Conservation (phyloP, 345 rosid genomes). For the Aethionema arabicum region DNA sequence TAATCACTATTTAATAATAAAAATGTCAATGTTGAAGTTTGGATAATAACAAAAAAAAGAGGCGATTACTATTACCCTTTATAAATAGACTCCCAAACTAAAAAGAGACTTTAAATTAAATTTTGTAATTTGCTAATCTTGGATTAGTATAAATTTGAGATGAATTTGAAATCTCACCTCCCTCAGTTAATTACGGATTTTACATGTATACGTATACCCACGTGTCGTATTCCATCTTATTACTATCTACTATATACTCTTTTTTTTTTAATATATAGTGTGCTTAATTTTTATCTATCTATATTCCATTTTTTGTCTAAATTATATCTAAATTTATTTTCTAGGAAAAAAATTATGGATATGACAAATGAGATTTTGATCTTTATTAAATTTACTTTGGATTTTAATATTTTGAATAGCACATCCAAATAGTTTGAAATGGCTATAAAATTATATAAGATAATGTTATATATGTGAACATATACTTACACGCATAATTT, state of each 20-base stretch:
- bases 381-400: too few species aligned
- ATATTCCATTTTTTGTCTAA: background rate
- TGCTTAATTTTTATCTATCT: background rate
- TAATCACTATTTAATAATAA: background rate
- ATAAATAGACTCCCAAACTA: constrained; percentile 15
- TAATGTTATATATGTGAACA: too few species aligned
- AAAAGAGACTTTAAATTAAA: constrained; percentile 14
- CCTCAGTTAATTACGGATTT: constrained; percentile 36
- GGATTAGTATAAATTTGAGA: constrained; percentile 26
- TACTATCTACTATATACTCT: constrained; percentile 2
- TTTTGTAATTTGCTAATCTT: constrained; percentile 34
- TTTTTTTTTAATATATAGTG: background rate
- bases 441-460: too few species aligned
- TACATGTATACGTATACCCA: constrained; percentile 35
- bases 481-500: too few species aligned
- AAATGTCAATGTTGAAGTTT: constrained; percentile 14
- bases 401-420: too few species aligned
- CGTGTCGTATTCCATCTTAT: constrained; percentile 23
- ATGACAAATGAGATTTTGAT: too few species aligned
- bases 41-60: constrained; percentile 29
- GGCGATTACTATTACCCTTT: constrained; percentile 28
- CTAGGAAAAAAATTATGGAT: too few species aligned
- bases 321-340: too few species aligned
- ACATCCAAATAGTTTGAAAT: too few species aligned
- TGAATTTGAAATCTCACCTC: constrained; percentile 30